Percentiles rank a stretch among this genome's conserved stretches.
phyloP scores from a whole-genome alignment of 2,329 filamentous ascomycete species.

The Pyrenochaeta sp. region DNA sequence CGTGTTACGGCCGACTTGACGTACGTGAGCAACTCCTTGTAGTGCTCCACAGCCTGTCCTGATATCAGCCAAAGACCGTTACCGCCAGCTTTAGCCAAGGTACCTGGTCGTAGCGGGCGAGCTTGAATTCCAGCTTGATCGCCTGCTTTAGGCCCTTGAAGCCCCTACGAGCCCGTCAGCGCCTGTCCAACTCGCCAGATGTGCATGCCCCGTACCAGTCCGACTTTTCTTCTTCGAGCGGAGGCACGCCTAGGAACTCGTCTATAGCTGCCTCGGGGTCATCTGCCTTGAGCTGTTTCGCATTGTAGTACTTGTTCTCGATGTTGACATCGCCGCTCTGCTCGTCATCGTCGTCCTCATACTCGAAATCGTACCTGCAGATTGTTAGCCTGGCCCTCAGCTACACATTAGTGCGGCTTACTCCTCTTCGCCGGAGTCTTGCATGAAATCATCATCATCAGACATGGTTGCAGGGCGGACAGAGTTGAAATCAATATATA shows the following conservation, averaged over 20 bases:
- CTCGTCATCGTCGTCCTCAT: constrained; percentile 92
- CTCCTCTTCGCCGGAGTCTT: constrained; percentile 88
- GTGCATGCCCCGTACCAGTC: constrained; percentile 72
- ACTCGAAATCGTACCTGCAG: constrained; percentile 89
- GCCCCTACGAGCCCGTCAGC: constrained; percentile 61
- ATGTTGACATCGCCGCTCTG: constrained; percentile 90
- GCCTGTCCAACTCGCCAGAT: constrained; percentile 2
- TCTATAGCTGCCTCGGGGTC: constrained; percentile 88
- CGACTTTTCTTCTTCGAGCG: constrained; percentile 87
- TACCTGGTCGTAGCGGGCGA: constrained; percentile 87
- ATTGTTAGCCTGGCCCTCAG: constrained; percentile 25
- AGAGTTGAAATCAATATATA: no score
- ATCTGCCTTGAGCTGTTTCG: constrained; percentile 91
- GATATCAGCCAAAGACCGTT: constrained; percentile 26
- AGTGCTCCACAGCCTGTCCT: constrained; percentile 84
- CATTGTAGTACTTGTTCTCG: constrained; percentile 99
- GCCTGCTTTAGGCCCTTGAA: constrained; percentile 99
- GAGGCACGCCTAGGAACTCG: constrained; percentile 89
- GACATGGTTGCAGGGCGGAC: constrained; percentile 67
- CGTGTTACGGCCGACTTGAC: constrained; percentile 96
- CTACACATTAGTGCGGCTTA: constrained; percentile 53
- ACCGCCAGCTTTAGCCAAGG: neutral
- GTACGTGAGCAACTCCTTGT: constrained; percentile 93
- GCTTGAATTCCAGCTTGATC: constrained; percentile 94
- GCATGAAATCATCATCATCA: constrained; percentile 91